Base-by-base conservation (phyloP, 192 early-diverging fungal genomes). In the Thoreauomyces humboldtii region DNA sequence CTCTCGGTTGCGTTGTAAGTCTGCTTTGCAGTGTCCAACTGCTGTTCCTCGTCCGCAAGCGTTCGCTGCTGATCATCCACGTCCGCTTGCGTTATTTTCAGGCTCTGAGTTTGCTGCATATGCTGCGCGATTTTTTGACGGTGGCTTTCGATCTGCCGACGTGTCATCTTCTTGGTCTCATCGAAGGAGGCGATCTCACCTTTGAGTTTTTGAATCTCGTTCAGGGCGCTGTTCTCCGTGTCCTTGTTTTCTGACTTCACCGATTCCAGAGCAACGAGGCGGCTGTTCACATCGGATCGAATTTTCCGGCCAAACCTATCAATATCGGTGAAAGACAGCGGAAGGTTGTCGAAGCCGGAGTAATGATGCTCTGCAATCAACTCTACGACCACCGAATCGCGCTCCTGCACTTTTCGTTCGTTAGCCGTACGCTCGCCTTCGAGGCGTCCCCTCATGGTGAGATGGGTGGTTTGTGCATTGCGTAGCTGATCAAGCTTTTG, bases 281-380 rank as follows among this genome's bases (percentile, higher is more conserved):
- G 64, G 29, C 75, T 67, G 22, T 82, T 64, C 3, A 81, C 22
- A 9, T 73, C 61, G 0, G 58, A 45, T 1, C 75, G 65, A 11
- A 87, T 45, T 57, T 80, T 81, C 17, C 43, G 58, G 14, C 70
- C 51, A 41, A 88, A 88, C 11, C 66, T 47, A 2, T 61, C 4
- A 0, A 86, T 64, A 58, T 84, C 74, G 34, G 53, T 41, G 11
- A 65, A 65, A 15, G 71, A 46, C 12, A 87, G 45, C 3, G 66
- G 57, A 14, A 63, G 32, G 14, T 53, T 54, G 7, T 69, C 61
- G 41, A 86, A 78, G 29, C 79, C 77, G 1, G 37, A 27, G 38
- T 75, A 82, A 17, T 63, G 21, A 53, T 79, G 73, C 14, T 69
- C 52, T 14, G 46, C 37, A 28, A 56, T 68, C 1, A 86, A 55